Base-by-base conservation (phyloP, 1,284 basidiomycete species). In the Laetiporus sulphureus region DNA sequence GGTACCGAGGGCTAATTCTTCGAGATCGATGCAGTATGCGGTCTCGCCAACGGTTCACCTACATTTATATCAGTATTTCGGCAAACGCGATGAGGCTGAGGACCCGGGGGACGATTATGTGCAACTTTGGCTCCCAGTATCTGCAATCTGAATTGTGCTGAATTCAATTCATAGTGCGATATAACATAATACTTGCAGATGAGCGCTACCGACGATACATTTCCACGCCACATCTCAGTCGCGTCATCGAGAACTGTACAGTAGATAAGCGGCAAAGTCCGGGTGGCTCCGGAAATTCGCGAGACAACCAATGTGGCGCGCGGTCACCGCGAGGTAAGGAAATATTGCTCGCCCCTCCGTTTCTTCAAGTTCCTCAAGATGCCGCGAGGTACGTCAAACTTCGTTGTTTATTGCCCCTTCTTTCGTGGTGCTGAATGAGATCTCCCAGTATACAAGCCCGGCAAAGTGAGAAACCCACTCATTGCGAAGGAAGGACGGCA, bases 361-460 rank as follows among this genome's bases (percentile, higher is more conserved):
- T 53, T 16, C 36, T 36, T 49, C 45, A 50, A 52, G 50, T 53
- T 20, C 66, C 57, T 69, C 70, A 78, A 77, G 68, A 81, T 83
- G 79, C 77, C 79, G 62, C 80, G 74, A 75, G 76, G 79, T 82
- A 51, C 45, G 62, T 57, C 22, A 13, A 19, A 31, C 11, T 34
- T 15, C 25, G 15, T 21, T 13, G 23, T 18, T 33, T 10, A 11
- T 11, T 10, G 32, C 7, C 18, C 16, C 18, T 18, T 8, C 32
- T 11, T 8, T 7, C 7, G 32, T 33, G 20, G 6, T 36, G 18
- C 16, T 36, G 25, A 27, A 27, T 13, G 25, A 27, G 29, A 31
- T 32, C 35, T 36, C 4, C 16, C 54, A 92, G 90, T 92, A 66
- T 93, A 91, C 84, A 96, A 97, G 78, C 89, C 94, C 69, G 94